Conservation (phyloP, 225 moss, liverwort and hornwort species). For the Polytrichum commune region DNA sequence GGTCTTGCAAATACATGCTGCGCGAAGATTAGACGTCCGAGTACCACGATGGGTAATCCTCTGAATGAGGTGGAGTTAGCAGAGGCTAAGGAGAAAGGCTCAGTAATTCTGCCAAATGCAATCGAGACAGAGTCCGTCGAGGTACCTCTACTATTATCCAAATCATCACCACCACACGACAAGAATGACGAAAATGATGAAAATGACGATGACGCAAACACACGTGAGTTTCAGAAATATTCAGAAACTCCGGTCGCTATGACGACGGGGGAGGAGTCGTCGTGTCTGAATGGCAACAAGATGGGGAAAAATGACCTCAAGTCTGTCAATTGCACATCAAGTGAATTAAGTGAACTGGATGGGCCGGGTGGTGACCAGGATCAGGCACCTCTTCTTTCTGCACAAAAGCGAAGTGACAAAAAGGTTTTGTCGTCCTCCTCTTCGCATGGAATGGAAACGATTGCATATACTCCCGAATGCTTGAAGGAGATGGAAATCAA, state of each 20-base stretch:
- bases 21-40: neutral
- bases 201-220: constrained; percentile 7
- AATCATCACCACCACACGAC: constrained; percentile 7
- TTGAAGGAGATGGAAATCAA: constrained; percentile 54
- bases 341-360: constrained; percentile 3
- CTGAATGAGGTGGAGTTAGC: constrained; percentile 55
- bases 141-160: constrained; percentile 37
- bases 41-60: constrained; percentile 44
- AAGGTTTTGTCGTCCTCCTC: constrained; percentile 13
- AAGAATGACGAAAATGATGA: constrained; percentile 24
- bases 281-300: constrained; percentile 34
- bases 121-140: constrained; percentile 29
- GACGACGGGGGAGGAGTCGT: constrained; percentile 5
- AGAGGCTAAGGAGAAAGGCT: constrained; percentile 24
- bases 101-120: constrained; percentile 9
- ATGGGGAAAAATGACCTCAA: constrained; percentile 18
- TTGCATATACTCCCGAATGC: constrained; percentile 30
- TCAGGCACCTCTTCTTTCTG: constrained; percentile 40
- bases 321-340: constrained; percentile 12
- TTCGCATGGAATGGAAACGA: constrained; percentile 10
- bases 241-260: constrained; percentile 9
- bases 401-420: constrained; percentile 37
- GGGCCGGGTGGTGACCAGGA: constrained; percentile 45
- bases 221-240: constrained; percentile 14
- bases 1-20: neutral